A percentile compares a stretch with the other conserved stretches of the same genome.
These are phyloP conservation scores for Talaromyces sp. DNA, from an alignment of 2,329 filamentous ascomycete genomes.

Conservation along the genomic window DNA sequence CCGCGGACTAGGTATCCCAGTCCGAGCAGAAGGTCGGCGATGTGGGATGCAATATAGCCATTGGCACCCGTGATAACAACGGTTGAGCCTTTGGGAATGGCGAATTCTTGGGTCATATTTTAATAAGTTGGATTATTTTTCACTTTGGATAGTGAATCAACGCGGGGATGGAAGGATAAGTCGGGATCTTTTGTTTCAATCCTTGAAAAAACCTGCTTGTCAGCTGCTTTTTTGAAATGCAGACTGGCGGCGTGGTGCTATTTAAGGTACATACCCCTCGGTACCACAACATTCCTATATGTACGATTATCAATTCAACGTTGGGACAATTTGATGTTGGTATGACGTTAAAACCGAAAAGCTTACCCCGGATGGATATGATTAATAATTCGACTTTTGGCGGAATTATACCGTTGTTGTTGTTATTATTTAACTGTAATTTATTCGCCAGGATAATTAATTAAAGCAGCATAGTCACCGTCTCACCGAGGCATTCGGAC, in stretches of 20 bases:
- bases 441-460: no score
- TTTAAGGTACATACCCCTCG: no score
- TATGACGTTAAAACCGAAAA: neutral
- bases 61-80: conserved; percentile 41
- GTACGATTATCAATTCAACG: neutral
- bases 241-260: no score
- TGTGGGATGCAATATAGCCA: conserved; percentile 38
- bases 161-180: neutral
- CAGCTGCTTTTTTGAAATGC: no score
- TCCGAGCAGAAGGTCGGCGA: conserved; percentile 34
- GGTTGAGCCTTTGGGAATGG: conserved; percentile 22
- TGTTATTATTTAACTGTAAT: no score
- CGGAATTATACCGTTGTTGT: no score
- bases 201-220: neutral
- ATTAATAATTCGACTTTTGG: no score
- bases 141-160: neutral
- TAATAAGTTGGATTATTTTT: neutral
- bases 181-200: neutral
- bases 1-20: conserved; percentile 40
- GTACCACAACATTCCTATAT: neutral
- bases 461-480: no score
- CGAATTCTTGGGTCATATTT: neutral
- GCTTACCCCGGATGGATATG: neutral
- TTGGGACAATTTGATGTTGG: neutral
- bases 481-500: no score